A percentile compares a stretch with the other conserved stretches of the same genome.
Evolutionary conservation across 2,329 filamentous ascomycete genomes (phyloP).

Genomic region (Aspergillus puulaauensis): DNA sequence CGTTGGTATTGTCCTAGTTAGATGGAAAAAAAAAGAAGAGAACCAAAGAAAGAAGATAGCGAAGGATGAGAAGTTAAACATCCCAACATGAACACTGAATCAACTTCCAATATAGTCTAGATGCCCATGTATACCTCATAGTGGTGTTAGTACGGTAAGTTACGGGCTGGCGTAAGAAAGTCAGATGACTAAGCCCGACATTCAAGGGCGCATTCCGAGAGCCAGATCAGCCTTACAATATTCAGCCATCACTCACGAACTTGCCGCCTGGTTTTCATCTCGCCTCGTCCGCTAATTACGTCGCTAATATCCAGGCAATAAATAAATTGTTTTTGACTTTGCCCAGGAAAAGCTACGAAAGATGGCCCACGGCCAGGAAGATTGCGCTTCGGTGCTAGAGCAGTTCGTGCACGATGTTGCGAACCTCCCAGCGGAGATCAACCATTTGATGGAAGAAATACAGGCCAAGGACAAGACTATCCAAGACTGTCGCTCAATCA

Average conservation of each 20-base stretch:
- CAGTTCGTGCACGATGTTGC: conserved; percentile 65
- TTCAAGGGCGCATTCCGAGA: not conserved
- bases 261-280: not conserved
- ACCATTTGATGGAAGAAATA: conserved; percentile 66
- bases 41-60: too few relatives aligned
- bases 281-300: not conserved
- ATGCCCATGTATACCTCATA: too few relatives aligned
- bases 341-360: not conserved
- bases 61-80: too few relatives aligned
- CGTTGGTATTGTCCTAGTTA: too few relatives aligned
- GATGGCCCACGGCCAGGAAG: conserved; percentile 54
- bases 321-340: not conserved
- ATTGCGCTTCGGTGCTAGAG: conserved; percentile 63
- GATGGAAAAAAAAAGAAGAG: too few relatives aligned
- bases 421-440: conserved; percentile 64
- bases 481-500: conserved; percentile 56
- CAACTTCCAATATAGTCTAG: too few relatives aligned
- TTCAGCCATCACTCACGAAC: not conserved
- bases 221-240: not conserved
- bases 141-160: too few relatives aligned
- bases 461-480: conserved; percentile 64
- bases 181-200: not conserved
- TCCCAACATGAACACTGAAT: too few relatives aligned
- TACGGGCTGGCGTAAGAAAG: too few relatives aligned
- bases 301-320: not conserved